Evolutionary conservation across 2,329 filamentous ascomycete genomes (phyloP).

Genomic region (Pyrenophora graminea): DNA sequence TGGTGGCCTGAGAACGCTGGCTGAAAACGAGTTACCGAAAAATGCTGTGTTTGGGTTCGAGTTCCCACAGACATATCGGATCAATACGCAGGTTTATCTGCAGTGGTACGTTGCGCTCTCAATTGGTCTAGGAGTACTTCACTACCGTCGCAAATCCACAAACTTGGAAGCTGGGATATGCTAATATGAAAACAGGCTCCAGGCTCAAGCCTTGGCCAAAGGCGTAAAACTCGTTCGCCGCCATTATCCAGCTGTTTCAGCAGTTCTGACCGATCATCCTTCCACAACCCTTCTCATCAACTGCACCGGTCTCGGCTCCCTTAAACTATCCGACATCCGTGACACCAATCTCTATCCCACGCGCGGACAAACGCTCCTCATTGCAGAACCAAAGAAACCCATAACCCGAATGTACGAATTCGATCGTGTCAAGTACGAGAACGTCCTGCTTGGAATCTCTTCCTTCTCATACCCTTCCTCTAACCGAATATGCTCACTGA

Average conservation of each 20-base stretch:
- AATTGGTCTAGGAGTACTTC: background rate
- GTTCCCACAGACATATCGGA: constrained; percentile 43
- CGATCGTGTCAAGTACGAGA: constrained; percentile 15
- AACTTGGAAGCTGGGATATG: background rate
- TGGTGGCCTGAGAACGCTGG: constrained; percentile 41
- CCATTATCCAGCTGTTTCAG: constrained; percentile 65
- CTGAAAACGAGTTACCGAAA: constrained; percentile 36
- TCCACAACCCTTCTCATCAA: constrained; percentile 77
- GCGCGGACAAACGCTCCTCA: constrained; percentile 81
- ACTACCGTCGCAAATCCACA: too few species aligned
- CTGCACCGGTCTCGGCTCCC: constrained; percentile 78
- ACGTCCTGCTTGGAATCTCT: background rate
- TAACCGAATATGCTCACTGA: background rate
- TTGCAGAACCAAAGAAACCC: constrained; percentile 54
- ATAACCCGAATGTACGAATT: constrained; percentile 47
- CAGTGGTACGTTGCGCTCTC: constrained; percentile 34
- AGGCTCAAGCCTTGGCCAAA: constrained; percentile 70
- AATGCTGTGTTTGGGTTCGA: constrained; percentile 47
- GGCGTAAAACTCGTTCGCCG: constrained; percentile 62
- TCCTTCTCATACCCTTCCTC: background rate
- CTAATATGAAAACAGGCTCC: constrained; percentile 30
- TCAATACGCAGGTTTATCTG: constrained; percentile 47
- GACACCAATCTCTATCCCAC: constrained; percentile 73
- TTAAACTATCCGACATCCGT: constrained; percentile 78
- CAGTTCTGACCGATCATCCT: constrained; percentile 66